Evolutionary conservation across 148 eudicot species (phyloP).

Genomic region (Dianthus caryophyllus): DNA sequence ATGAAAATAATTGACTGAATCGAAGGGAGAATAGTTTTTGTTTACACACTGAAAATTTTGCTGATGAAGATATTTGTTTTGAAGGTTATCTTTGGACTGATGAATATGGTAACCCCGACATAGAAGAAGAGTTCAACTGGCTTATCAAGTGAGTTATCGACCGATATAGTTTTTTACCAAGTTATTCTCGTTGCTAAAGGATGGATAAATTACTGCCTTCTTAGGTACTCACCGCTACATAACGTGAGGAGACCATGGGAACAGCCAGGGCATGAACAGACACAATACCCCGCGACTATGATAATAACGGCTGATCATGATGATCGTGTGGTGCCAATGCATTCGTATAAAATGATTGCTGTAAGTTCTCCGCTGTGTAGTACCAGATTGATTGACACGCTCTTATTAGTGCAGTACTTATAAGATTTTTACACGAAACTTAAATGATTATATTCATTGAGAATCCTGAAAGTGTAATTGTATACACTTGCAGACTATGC

Average conservation of each 20-base stretch:
- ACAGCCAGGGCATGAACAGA: conserved; percentile 34
- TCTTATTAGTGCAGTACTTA: too few relatives aligned
- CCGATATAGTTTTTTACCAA: background rate
- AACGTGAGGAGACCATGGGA: conserved; percentile 96
- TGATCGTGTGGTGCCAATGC: conserved; percentile 94
- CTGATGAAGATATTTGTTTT: conserved; percentile 12
- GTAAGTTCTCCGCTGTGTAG: conserved; percentile 41
- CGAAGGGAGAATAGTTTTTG: too few relatives aligned
- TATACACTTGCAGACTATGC: conserved; percentile 58
- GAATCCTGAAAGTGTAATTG: conserved; percentile 6
- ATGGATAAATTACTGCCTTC: too few relatives aligned
- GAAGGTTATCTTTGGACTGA: conserved; percentile 92
- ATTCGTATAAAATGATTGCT: conserved; percentile 76
- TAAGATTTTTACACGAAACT: too few relatives aligned
- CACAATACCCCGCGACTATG: conserved; percentile 88
- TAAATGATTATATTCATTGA: background rate
- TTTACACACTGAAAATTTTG: too few relatives aligned
- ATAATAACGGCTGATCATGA: conserved; percentile 95
- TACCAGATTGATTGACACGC: too few relatives aligned
- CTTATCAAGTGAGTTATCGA: conserved; percentile 69
- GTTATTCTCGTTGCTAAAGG: too few relatives aligned
- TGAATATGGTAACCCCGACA: conserved; percentile 89
- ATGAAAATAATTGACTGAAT: conserved; percentile 13
- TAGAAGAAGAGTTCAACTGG: conserved; percentile 90
- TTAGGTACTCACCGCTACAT: conserved; percentile 33